Evolutionary conservation across 2,329 filamentous ascomycete genomes (phyloP).

Genomic region (Chrysoporthe austroafricana): DNA sequence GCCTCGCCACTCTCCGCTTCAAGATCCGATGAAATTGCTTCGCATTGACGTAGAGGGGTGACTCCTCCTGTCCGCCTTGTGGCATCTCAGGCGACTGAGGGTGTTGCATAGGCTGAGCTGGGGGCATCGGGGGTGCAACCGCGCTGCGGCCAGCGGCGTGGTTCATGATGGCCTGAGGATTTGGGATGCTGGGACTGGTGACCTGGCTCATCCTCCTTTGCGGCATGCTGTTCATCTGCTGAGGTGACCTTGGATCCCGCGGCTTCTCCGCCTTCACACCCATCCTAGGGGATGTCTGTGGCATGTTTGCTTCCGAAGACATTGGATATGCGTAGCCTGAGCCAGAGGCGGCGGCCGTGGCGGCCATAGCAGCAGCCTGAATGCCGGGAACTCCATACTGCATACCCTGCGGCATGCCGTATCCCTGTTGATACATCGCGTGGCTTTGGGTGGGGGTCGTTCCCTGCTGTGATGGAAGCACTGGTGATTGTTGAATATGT

Average conservation of each 20-base stretch:
- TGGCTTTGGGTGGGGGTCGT: conserved; percentile 66
- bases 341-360: conserved; percentile 88
- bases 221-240: conserved; percentile 66
- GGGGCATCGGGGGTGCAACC: conserved; percentile 61
- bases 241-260: conserved; percentile 76
- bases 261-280: conserved; percentile 69
- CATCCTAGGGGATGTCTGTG: conserved; percentile 78
- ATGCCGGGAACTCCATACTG: conserved; percentile 83
- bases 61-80: conserved; percentile 77
- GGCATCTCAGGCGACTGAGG: conserved; percentile 81
- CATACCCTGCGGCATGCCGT: conserved; percentile 73
- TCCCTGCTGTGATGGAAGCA: conserved; percentile 78
- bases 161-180: conserved; percentile 75
- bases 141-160: conserved; percentile 59
- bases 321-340: conserved; percentile 72
- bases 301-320: conserved; percentile 69
- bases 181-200: conserved; percentile 74
- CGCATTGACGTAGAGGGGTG: conserved; percentile 95
- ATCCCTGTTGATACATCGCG: conserved; percentile 81
- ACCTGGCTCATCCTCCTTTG: conserved; percentile 76
- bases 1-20: conserved; percentile 89
- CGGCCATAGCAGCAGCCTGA: conserved; percentile 89
- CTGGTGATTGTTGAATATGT: conserved; percentile 74
- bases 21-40: conserved; percentile 98
- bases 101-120: conserved; percentile 67